phyloP scores from a whole-genome alignment of 768 basidiomycete genomes.

The Rhizopogon sp. region DNA sequence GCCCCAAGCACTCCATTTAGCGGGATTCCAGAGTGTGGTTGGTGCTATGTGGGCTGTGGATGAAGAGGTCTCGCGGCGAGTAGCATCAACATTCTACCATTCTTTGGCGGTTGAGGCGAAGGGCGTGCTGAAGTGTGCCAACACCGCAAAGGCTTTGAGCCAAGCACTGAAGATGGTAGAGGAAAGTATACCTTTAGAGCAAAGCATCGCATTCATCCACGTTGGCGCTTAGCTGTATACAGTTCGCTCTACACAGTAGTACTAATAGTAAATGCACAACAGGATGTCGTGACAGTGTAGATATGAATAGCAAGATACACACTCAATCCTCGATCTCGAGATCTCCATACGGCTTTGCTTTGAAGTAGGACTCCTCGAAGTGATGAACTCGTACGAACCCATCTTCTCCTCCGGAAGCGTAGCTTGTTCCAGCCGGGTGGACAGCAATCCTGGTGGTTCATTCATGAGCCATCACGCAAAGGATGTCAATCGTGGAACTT shows the following conservation, averaged over 20 bases:
- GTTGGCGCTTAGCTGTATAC: conserved; percentile 13
- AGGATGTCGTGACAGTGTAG: neutral
- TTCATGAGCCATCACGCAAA: conserved; percentile 3
- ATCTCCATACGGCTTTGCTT: conserved; percentile 86
- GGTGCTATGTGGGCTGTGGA: conserved; percentile 30
- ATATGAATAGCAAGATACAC: conserved; percentile 6
- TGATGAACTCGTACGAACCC: conserved; percentile 90
- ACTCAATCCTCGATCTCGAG: conserved; percentile 63
- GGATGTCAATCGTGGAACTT: conserved; percentile 27
- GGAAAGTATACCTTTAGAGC: conserved; percentile 13
- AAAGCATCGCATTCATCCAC: conserved; percentile 25
- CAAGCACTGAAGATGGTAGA: conserved; percentile 12
- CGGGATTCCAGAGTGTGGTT: conserved; percentile 27
- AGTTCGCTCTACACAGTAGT: neutral
- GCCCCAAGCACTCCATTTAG: conserved; percentile 26
- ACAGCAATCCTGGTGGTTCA: conserved; percentile 69
- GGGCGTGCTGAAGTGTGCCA: conserved; percentile 9
- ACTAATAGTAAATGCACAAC: neutral
- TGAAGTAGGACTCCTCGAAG: conserved; percentile 94
- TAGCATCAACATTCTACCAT: conserved; percentile 18
- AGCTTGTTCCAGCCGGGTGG: conserved; percentile 82
- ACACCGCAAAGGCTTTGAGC: conserved; percentile 14
- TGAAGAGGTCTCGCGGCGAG: conserved; percentile 15
- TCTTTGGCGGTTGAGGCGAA: conserved; percentile 9
- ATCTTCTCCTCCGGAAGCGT: conserved; percentile 95